Percentiles rank a stretch among this genome's conserved stretches.
phyloP scores from a whole-genome alignment of 345 rosid species.

The Syzygium aqueum region DNA sequence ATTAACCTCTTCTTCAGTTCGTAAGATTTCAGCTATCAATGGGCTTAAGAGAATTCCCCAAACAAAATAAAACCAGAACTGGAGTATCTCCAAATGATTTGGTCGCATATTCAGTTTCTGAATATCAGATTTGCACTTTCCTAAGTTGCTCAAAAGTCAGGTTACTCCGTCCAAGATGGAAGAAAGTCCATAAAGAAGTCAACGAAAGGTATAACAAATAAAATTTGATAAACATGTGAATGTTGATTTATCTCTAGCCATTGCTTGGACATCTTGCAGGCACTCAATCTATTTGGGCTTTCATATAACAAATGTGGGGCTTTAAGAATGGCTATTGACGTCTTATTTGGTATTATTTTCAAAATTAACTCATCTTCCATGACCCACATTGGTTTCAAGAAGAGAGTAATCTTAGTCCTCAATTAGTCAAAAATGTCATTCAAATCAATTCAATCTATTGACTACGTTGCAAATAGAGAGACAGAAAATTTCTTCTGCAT shows the following conservation, averaged over 20 bases:
- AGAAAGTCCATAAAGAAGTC: not conserved
- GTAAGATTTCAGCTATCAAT: not conserved
- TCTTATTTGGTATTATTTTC: not conserved
- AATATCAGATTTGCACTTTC: not conserved
- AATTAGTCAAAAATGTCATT: not conserved
- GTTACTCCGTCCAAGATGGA: not conserved
- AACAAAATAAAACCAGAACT: not conserved
- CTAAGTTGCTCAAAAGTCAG: not conserved
- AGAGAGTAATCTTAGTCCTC: not conserved
- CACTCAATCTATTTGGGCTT: not conserved
- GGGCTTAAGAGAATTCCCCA: not conserved
- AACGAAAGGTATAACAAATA: not conserved
- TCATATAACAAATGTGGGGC: not conserved
- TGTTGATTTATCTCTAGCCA: not conserved
- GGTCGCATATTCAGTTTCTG: not conserved
- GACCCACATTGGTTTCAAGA: not conserved
- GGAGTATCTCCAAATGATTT: not conserved
- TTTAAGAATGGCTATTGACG: not conserved
- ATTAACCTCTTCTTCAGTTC: not conserved
- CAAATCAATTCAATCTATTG: not conserved
- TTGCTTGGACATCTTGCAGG: not conserved
- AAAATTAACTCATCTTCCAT: not conserved
- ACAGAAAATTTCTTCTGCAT: not conserved
- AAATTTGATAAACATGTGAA: not conserved
- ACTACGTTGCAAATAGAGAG: not conserved